Evolutionary conservation across 1,284 basidiomycete genomes (phyloP), one percentile per base, ranked within the genome.

Genomic region (Moesziomyces parantarcticus): DNA sequence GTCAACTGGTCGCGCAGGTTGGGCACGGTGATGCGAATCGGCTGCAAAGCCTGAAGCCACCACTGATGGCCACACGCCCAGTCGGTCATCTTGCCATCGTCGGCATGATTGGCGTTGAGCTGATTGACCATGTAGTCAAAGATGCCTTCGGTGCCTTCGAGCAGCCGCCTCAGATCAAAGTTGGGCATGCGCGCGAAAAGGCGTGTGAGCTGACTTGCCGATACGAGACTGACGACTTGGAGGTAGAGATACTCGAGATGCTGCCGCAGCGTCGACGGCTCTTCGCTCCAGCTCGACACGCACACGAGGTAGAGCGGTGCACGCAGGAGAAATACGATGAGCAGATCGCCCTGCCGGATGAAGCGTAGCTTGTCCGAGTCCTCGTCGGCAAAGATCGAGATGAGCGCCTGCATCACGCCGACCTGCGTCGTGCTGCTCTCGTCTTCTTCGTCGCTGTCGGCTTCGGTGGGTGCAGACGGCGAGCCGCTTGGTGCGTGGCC

Each of bases 241-340:
- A 96, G 86, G 83, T 99, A 91, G 10, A 99, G 87, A 84, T 96
- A 95, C 83, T 98, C 95, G 70, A 99, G 88, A 86, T 98, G 96
- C 47, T 90, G 89, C 48, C 94, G 89, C 70, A 92, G 90, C 75
- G 95, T 90, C 72, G 91, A 92, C 84, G 96, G 93, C 0, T 95
- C 94, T 84, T 97, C 94, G 26, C 92, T 92, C 92, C 92, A 96
- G 22, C 90, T 89, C 26, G 93, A 94, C 3, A 91, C 90, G 75
- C 92, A 94, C 21, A 91, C 93, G 76, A 96, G 92, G 84, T 97
- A 97, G 26, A 99, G 85, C 3, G 96, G 96, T 7, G 92, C 84
- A 44, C 93, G 89, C 47, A 95, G 87, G 7, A 95, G 83, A 82
- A 98, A 97, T 0, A 91, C 90, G 58, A 99, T 94, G 50, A 90